Conservation (phyloP, 768 basidiomycete species). For the Phylloporus rhodoxanthus region DNA sequence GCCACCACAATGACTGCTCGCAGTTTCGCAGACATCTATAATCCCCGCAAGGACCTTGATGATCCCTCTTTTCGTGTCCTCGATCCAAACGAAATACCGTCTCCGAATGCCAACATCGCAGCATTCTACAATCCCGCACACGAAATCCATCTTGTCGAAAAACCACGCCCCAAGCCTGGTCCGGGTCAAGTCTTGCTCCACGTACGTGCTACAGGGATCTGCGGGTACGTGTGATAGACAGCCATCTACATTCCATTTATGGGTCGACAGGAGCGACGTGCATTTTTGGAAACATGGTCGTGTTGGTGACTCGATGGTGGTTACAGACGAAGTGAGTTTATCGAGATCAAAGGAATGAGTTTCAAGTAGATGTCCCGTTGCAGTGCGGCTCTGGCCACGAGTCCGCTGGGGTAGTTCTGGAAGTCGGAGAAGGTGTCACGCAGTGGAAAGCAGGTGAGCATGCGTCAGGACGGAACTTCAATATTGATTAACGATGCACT, state of each 20-base stretch:
- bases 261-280: slow-evolving; percentile 51
- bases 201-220: slow-evolving; percentile 64
- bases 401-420: slow-evolving; percentile 61
- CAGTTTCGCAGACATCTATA: slow-evolving; percentile 41
- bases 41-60: slow-evolving; percentile 50
- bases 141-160: slow-evolving; percentile 63
- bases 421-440: slow-evolving; percentile 60
- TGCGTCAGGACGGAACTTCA: not conserved
- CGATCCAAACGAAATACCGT: slow-evolving; percentile 43
- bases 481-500: slow-evolving; percentile 2
- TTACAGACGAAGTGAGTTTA: slow-evolving; percentile 53
- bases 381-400: slow-evolving; percentile 69
- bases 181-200: slow-evolving; percentile 62
- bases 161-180: slow-evolving; percentile 53
- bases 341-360: not conserved
- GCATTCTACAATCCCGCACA: slow-evolving; percentile 60
- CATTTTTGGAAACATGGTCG: slow-evolving; percentile 71
- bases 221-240: slow-evolving; percentile 42
- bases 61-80: slow-evolving; percentile 52
- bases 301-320: slow-evolving; percentile 65
- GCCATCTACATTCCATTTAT: not conserved
- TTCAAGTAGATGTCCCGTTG: not conserved
- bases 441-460: slow-evolving; percentile 54
- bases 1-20: slow-evolving; percentile 16
- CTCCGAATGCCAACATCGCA: slow-evolving; percentile 48